These are phyloP conservation scores for Crepidotus variabilis DNA, from an alignment of 768 basidiomycete species.

Conservation along the genomic window DNA sequence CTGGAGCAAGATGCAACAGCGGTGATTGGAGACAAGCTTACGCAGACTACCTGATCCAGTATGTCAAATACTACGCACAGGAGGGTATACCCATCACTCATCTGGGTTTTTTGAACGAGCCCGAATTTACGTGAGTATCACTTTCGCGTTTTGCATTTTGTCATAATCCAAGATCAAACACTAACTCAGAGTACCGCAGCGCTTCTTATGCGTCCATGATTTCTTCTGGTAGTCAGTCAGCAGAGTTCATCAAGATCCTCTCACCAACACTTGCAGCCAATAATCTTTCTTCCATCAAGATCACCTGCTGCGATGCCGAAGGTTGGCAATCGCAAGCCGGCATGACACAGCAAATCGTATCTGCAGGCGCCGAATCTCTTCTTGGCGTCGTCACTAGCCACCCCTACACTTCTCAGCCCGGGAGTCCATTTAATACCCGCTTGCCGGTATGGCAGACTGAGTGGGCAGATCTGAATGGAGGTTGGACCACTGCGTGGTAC, in stretches of 20 bases:
- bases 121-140: background rate
- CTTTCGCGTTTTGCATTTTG: background rate
- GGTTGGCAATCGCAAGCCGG: conserved; percentile 2
- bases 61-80: background rate
- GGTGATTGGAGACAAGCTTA: background rate
- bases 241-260: background rate
- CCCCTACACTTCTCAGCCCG: background rate
- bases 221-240: background rate
- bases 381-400: background rate
- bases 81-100: background rate
- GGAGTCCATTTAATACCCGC: background rate
- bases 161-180: background rate
- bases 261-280: background rate
- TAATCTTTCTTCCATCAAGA: background rate
- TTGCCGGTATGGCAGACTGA: background rate
- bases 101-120: conserved; percentile 1
- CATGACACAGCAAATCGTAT: conserved; percentile 1
- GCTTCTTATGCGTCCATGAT: background rate
- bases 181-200: too few relatives aligned
- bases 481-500: background rate
- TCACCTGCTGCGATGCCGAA: conserved; percentile 1
- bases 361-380: background rate
- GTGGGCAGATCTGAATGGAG: background rate
- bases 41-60: background rate
- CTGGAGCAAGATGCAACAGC: background rate